A percentile compares a stretch with the other conserved stretches of the same genome.
phyloP scores from a whole-genome alignment of 164 flowering plant genomes.

The Vitis labrusca region DNA sequence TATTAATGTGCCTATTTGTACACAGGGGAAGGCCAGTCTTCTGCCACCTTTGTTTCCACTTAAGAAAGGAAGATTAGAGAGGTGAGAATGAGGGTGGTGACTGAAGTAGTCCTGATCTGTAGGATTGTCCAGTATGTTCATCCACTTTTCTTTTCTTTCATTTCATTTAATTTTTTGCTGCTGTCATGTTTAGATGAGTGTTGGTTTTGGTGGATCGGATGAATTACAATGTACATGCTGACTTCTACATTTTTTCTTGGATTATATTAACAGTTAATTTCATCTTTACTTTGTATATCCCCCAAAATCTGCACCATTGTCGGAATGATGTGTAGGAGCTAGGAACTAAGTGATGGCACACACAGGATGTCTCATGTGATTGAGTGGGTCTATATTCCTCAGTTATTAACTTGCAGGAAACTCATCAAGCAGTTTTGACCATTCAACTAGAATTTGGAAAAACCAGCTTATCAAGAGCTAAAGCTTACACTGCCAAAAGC shows the following conservation, averaged over 20 bases:
- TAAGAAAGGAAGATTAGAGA: constrained; percentile 54
- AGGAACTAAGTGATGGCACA: constrained; percentile 7
- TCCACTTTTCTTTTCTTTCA: constrained; percentile 3
- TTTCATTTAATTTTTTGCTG: background rate
- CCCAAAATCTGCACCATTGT: background rate
- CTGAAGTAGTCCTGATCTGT: constrained; percentile 8
- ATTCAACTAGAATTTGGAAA: no score
- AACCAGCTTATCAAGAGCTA: no score
- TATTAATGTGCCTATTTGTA: constrained; percentile 72
- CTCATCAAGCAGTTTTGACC: background rate
- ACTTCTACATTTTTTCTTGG: constrained; percentile 8
- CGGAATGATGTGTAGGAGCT: constrained; percentile 1
- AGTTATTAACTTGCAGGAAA: background rate
- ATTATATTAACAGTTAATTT: background rate
- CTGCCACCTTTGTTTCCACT: constrained; percentile 72
- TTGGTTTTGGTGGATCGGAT: constrained; percentile 21
- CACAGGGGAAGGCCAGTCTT: constrained; percentile 41
- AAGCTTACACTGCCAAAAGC: no score
- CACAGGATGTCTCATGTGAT: constrained; percentile 12
- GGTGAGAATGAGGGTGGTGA: constrained; percentile 22
- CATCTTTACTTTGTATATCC: background rate
- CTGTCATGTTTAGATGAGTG: constrained; percentile 12
- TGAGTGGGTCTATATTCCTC: background rate
- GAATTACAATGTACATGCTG: constrained; percentile 29
- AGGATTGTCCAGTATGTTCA: constrained; percentile 7